These are phyloP conservation scores for Pezizomycotina sp. DNA, from an alignment of 2,329 filamentous ascomycete genomes.

Conservation along the genomic window DNA sequence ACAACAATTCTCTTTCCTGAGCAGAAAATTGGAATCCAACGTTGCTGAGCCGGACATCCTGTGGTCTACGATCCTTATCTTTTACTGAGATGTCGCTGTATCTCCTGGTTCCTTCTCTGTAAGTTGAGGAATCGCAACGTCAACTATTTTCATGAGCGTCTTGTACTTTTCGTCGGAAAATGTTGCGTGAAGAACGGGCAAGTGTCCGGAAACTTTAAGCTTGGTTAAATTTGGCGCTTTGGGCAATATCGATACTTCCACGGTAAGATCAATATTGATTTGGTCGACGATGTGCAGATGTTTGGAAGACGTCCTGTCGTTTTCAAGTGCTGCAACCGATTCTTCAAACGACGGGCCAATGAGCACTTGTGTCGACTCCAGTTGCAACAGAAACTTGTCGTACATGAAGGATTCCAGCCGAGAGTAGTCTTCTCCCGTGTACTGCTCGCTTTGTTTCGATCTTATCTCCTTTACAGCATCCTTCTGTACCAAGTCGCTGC, in stretches of 20 bases:
- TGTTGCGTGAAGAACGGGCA: constrained; percentile 80
- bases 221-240: constrained; percentile 88
- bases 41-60: constrained; percentile 3
- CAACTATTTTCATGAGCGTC: constrained; percentile 85
- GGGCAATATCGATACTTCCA: constrained; percentile 94
- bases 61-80: constrained; percentile 17
- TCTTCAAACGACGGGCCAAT: constrained; percentile 87
- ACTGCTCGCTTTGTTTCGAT: constrained; percentile 71
- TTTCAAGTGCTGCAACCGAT: constrained; percentile 62
- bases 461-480: constrained; percentile 80
- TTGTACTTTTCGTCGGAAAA: constrained; percentile 96
- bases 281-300: constrained; percentile 82
- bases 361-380: constrained; percentile 86
- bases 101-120: constrained; percentile 33
- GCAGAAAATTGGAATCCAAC: constrained; percentile 58
- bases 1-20: constrained; percentile 53
- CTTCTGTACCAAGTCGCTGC: constrained; percentile 83
- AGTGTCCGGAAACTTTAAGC: constrained; percentile 73
- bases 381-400: constrained; percentile 83
- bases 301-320: constrained; percentile 46
- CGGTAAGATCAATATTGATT: constrained; percentile 91
- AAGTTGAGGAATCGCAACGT: constrained; percentile 83
- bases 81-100: constrained; percentile 27
- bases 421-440: constrained; percentile 76
- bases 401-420: constrained; percentile 89